Base-by-base conservation (phyloP, 2,329 filamentous ascomycete species). In the Calonectria pseudoreteaudii region DNA sequence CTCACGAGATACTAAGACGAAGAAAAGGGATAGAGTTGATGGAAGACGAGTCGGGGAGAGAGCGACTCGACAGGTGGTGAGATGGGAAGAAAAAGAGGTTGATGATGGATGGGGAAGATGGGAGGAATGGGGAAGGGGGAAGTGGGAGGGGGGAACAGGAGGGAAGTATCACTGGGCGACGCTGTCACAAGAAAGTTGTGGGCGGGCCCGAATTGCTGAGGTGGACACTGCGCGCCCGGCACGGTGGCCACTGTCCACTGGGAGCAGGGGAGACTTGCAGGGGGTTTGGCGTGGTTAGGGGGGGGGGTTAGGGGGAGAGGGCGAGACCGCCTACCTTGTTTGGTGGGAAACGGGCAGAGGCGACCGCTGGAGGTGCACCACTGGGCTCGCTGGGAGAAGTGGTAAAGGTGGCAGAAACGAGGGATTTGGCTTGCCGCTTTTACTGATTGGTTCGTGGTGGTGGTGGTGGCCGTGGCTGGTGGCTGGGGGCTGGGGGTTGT, bases 361-460 rank as follows among this genome's bases (percentile, higher is more conserved):
- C 73, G 73, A 74, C 71, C 73, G 62, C 66, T 64, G 56, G 18
- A 38, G 31, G n/a, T 38, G 41, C 34, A 50, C 34, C 31, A 44
- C 31, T 66, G 52, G 52, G 38, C 67, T 28, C 49, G 58, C 44
- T 62, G 62, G 60, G 58, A 58, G 64, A 76, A 77, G 71, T 71
- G 73, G 71, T 60, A 75, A 76, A 79, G 76, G 70, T 77, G 74
- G 72, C 70, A 49, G 65, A 80, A 77, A 76, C 71, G 60, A 78
- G 76, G 74, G 75, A 76, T 72, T 74, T 70, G 73, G 77, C 77
- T 80, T 75, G 82, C 81, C 79, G 82, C 82, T 82, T 80, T 81
- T 77, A 81, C 71, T 83, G 82, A 84, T 84, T 84, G 83, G 83
- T 73, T 83, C 74, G 80, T 78, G 80, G 74, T 76, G 80, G 80